These are phyloP conservation scores for Coniochaeta hoffmannii DNA, from an alignment of 2,329 filamentous ascomycete genomes.

Conservation along the genomic window DNA sequence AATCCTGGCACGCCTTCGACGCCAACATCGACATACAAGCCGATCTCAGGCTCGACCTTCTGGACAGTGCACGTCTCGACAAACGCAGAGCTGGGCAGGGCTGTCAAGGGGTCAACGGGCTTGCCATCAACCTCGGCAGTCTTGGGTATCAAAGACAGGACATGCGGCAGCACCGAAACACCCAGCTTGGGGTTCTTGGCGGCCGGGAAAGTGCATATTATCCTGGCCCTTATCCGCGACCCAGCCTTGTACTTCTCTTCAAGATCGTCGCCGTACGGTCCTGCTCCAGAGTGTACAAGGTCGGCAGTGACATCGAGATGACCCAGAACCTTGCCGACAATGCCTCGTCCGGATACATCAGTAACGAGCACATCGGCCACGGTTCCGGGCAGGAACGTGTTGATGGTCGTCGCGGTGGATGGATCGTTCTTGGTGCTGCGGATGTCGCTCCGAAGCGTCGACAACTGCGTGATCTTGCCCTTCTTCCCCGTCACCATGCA, in stretches of 20 bases:
- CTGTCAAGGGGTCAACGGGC: conserved; percentile 42
- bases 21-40: conserved; percentile 71
- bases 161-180: conserved; percentile 80
- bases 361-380: conserved; percentile 78
- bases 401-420: conserved; percentile 74
- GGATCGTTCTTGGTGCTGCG: conserved; percentile 61
- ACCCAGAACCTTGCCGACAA: conserved; percentile 87
- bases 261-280: conserved; percentile 60
- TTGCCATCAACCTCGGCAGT: conserved; percentile 31
- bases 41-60: conserved; percentile 72
- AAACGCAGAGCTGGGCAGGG: conserved; percentile 64
- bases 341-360: conserved; percentile 64
- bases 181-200: conserved; percentile 77
- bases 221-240: conserved; percentile 74
- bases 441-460: conserved; percentile 62
- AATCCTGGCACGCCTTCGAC: conserved; percentile 68
- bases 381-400: conserved; percentile 87
- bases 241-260: conserved; percentile 75
- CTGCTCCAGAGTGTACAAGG: conserved; percentile 76
- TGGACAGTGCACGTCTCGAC: conserved; percentile 72
- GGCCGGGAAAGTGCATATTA: conserved; percentile 80
- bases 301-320: conserved; percentile 87
- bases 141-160: conserved; percentile 55
- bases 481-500: conserved; percentile 74
- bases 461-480: conserved; percentile 81